Evolutionary conservation across 805 yeast genomes (phyloP).

Genomic region (Saturnispora zaruensis): DNA sequence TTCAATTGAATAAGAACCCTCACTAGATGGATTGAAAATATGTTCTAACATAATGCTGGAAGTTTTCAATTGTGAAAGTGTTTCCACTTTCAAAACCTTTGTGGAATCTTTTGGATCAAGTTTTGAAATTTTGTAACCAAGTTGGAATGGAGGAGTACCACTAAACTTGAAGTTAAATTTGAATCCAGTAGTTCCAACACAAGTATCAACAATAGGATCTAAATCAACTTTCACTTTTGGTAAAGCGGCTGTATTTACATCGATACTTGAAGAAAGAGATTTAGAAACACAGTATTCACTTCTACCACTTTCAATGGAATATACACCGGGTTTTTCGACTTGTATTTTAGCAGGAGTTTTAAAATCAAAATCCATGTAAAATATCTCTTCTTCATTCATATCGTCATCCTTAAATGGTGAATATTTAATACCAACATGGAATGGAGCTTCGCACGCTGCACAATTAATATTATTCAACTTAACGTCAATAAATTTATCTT

Average conservation of each 20-base stretch:
- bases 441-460: conserved; percentile 39
- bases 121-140: conserved; percentile 54
- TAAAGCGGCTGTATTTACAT: conserved; percentile 33
- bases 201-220: conserved; percentile 65
- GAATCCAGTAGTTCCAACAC: conserved; percentile 87
- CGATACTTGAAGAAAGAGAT: conserved; percentile 47
- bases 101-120: conserved; percentile 31
- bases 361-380: conserved; percentile 24
- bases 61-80: conserved; percentile 27
- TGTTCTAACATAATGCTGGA: conserved; percentile 32
- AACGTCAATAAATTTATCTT: conserved; percentile 27
- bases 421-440: conserved; percentile 30
- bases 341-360: conserved; percentile 22
- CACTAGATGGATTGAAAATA: conserved; percentile 65
- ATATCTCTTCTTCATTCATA: conserved; percentile 8
- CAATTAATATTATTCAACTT: conserved; percentile 18
- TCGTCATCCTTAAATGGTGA: conserved; percentile 21
- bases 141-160: conserved; percentile 78
- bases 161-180: conserved; percentile 57
- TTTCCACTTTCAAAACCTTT: conserved; percentile 18
- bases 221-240: conserved; percentile 41
- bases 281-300: conserved; percentile 64
- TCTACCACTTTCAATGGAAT: conserved; percentile 42
- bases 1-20: conserved; percentile 73
- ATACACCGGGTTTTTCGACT: conserved; percentile 57